Conservation (phyloP, 2,329 filamentous ascomycete species). For the Calonectria pseudoreteaudii region DNA sequence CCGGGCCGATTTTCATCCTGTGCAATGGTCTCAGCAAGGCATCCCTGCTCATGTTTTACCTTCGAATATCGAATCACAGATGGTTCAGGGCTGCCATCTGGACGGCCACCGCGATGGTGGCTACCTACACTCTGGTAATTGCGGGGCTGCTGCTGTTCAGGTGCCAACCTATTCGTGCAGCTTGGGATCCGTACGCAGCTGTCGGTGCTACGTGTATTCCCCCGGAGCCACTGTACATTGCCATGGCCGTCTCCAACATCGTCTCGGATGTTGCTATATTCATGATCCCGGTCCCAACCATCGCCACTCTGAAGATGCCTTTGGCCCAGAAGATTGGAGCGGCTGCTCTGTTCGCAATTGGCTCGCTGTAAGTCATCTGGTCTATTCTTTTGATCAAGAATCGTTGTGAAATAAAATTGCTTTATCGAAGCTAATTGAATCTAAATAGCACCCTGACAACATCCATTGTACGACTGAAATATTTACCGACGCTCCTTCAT, state of each 20-base stretch:
- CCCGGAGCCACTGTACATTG: conserved; percentile 59
- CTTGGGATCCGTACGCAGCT: conserved; percentile 34
- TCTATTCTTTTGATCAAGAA: conserved; percentile 30
- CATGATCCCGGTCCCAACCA: conserved; percentile 57
- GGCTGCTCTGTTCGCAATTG: conserved; percentile 57
- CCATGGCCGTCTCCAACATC: conserved; percentile 60
- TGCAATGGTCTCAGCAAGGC: conserved; percentile 51
- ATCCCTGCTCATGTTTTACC: conserved; percentile 52
- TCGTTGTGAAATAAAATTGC: not conserved
- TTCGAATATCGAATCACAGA: conserved; percentile 49
- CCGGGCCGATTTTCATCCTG: conserved; percentile 47
- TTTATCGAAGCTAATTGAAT: not conserved
- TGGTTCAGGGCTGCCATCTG: conserved; percentile 47
- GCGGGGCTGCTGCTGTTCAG: conserved; percentile 39
- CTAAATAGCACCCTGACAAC: conserved; percentile 46
- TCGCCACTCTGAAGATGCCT: conserved; percentile 57
- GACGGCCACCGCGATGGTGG: conserved; percentile 44
- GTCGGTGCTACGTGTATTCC: conserved; percentile 54
- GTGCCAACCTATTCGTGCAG: conserved; percentile 38
- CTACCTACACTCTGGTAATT: conserved; percentile 44
- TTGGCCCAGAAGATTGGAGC: conserved; percentile 58
- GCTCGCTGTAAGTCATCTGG: conserved; percentile 43
- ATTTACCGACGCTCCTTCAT: conserved; percentile 40
- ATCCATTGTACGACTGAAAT: conserved; percentile 43
- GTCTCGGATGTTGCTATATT: conserved; percentile 60